Evolutionary conservation across 225 moss, liverwort and hornwort genomes (phyloP), one percentile per base, ranked within the genome.

Genomic region (Marchantia paleacea): DNA sequence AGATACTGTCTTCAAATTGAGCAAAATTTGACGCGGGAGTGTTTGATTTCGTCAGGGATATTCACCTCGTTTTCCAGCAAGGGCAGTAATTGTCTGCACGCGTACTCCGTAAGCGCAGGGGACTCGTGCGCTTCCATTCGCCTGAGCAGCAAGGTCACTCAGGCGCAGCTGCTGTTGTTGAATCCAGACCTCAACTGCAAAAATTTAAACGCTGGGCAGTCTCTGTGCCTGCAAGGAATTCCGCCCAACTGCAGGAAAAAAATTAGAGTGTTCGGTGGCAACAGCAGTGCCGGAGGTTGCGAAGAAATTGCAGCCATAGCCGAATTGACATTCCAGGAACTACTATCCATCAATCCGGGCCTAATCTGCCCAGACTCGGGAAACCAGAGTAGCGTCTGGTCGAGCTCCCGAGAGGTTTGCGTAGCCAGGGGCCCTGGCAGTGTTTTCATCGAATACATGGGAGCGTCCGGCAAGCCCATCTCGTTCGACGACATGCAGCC

Each of bases 371-470:
- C 86, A 48, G 85, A 82, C 22, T 9, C 22, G 14, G 28, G 22
- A 0, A 6, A 52, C 4, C 52, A 39, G 30, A 79, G 68, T 52
- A 69, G 74, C 79, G 62, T 79, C n/a, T 85, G 85, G 85, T 31
- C 85, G 15, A 51, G 3, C 12, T 53, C 75, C 0, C 52, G 49
- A 5, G 3, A n/a, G 14, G 51, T 85, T 6, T 85, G 85, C 31
- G 12, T 65, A 0, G 16, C 49, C 49, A 48, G 74, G 29, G 85
- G 85, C 22, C 76, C 76, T 7, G 66, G 76, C 26, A 71, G 26
- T 24, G 25, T 83, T 66, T 86, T 80, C 28, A 26, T 83, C 7
- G 86, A 86, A 71, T 86, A 86, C 73, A 77, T 86, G 15, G 86
- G 86, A 62, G 83, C 77, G 9, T 77, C 80, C 0, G 83, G 86